Evolutionary conservation across 345 rosid genomes (phyloP).

Genomic region (Trapa bicornis): DNA sequence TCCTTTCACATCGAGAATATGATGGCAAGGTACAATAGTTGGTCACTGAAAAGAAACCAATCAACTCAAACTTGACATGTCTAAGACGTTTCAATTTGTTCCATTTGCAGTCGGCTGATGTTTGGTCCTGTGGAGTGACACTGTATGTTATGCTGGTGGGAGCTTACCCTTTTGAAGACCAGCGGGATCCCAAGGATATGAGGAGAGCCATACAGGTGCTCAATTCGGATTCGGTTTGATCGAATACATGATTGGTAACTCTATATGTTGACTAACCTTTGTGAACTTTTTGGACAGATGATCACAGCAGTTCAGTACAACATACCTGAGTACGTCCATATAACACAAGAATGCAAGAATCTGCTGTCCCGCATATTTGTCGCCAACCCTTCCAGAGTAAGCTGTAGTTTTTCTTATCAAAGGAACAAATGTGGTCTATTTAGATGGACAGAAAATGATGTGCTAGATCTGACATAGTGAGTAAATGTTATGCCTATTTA

Average conservation of each 20-base stretch:
- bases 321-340: slow-evolving; percentile 76
- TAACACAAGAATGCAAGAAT: slow-evolving; percentile 69
- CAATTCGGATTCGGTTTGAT: not conserved
- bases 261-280: not conserved
- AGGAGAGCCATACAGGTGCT: slow-evolving; percentile 84
- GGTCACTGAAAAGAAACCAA: not conserved
- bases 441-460: too few species aligned
- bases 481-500: too few species aligned
- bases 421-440: too few species aligned
- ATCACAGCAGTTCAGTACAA: slow-evolving; percentile 88
- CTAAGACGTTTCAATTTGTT: not conserved
- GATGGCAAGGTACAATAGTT: not conserved
- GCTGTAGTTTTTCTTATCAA: not conserved
- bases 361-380: slow-evolving; percentile 77
- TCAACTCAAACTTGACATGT: not conserved
- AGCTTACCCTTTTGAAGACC: slow-evolving; percentile 91
- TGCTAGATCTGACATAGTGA: too few species aligned
- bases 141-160: slow-evolving; percentile 92
- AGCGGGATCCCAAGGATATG: slow-evolving; percentile 72
- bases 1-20: not conserved
- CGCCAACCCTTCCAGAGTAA: slow-evolving; percentile 58
- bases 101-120: slow-evolving; percentile 62
- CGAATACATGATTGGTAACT: not conserved
- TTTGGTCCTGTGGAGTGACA: slow-evolving; percentile 96
- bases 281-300: slow-evolving; percentile 30